A percentile compares a stretch with the other conserved stretches of the same genome.
Conservation (phyloP, 768 basidiomycete genomes). For the Brasilioporus rufonigricans region DNA sequence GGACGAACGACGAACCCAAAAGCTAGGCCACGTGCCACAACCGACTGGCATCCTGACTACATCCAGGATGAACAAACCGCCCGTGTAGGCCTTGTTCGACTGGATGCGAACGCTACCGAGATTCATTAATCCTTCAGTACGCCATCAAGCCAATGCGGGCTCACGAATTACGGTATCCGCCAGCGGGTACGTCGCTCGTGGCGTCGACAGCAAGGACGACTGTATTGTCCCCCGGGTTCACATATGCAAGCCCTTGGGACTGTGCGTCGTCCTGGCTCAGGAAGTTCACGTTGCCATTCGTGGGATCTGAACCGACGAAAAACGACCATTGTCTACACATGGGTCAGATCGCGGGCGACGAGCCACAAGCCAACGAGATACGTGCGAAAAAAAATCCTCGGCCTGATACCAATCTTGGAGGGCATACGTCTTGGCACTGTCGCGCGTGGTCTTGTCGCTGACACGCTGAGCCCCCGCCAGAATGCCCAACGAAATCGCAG, state of each 20-base stretch:
- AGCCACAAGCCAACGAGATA: constrained; percentile 4
- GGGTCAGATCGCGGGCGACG: neutral
- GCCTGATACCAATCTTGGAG: constrained; percentile 41
- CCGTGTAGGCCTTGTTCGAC: constrained; percentile 53
- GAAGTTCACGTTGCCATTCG: constrained; percentile 67
- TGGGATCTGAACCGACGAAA: constrained; percentile 61
- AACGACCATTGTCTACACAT: constrained; percentile 59
- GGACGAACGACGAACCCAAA: constrained; percentile 35
- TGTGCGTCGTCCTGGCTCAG: constrained; percentile 45
- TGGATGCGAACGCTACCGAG: constrained; percentile 59
- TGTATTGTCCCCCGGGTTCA: constrained; percentile 50
- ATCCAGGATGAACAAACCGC: constrained; percentile 74
- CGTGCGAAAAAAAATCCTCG: constrained; percentile 54
- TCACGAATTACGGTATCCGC: constrained; percentile 53
- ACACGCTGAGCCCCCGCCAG: constrained; percentile 24
- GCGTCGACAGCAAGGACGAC: constrained; percentile 62
- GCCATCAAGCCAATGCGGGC: constrained; percentile 7
- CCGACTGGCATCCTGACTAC: constrained; percentile 67
- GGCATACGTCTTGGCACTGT: constrained; percentile 25
- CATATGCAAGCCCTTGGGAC: constrained; percentile 53
- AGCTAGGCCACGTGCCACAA: constrained; percentile 62
- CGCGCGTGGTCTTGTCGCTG: neutral
- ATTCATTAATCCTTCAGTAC: neutral
- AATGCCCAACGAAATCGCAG: constrained; percentile 28
- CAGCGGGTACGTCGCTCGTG: constrained; percentile 42